phyloP scores from a whole-genome alignment of 2,329 filamentous ascomycete genomes.

The Aspergillus oerlinghausenensis region DNA sequence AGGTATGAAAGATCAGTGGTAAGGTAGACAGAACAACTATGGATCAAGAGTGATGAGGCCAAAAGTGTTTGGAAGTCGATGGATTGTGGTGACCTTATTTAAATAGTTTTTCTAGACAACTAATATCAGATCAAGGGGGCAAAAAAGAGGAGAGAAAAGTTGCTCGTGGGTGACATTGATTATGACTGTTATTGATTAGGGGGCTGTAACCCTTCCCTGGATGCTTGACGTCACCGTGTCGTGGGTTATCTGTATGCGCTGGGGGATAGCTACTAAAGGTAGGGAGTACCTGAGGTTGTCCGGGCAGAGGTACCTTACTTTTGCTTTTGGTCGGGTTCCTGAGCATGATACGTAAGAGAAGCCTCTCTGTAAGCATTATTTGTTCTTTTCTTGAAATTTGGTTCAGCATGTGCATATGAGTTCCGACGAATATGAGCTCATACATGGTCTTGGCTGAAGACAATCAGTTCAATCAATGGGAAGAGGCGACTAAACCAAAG shows the following conservation, averaged over 20 bases:
- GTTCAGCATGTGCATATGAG: neutral
- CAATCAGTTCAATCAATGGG: neutral
- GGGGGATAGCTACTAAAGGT: neutral
- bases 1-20: neutral
- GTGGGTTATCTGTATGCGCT: neutral
- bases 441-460: neutral
- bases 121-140: neutral
- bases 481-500: neutral
- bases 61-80: neutral
- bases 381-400: neutral
- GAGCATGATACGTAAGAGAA: neutral
- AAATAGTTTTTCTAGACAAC: neutral
- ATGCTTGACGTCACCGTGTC: constrained; percentile 13
- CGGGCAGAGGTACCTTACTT: neutral
- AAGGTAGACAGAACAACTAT: neutral
- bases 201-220: neutral
- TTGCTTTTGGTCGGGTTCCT: neutral
- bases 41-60: neutral
- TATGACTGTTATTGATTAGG: neutral
- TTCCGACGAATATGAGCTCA: neutral
- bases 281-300: neutral
- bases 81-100: neutral
- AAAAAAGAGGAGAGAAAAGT: neutral
- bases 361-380: no score
- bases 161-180: neutral